Evolutionary conservation across 2,329 filamentous ascomycete genomes (phyloP).

Genomic region (Coniochaeta sp.): DNA sequence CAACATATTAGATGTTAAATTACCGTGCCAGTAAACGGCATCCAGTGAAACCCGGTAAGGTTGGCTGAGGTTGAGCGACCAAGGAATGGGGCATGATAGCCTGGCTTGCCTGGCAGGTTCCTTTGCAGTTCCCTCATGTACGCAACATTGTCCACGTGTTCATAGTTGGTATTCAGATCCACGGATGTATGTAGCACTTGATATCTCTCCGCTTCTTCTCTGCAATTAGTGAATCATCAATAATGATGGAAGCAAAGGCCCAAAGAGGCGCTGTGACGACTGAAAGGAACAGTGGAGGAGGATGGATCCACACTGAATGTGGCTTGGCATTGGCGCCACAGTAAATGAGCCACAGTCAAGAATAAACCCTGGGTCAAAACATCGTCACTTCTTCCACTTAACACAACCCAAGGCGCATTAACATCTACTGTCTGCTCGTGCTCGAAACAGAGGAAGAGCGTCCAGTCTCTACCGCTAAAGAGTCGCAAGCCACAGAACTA

Average conservation of each 20-base stretch:
- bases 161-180: neutral
- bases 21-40: neutral
- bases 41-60: neutral
- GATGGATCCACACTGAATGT: neutral
- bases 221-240: no score
- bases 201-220: no score
- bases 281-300: no score
- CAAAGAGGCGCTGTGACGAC: no score
- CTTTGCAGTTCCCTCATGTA: no score
- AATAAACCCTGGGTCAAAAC: neutral
- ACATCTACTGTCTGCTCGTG: neutral
- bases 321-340: neutral
- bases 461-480: neutral
- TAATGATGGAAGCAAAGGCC: neutral
- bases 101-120: neutral
- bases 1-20: conserved; percentile 50
- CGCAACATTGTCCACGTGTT: neutral
- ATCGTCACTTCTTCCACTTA: neutral
- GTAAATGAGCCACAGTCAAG: neutral
- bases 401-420: neutral
- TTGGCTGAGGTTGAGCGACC: neutral
- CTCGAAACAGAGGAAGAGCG: neutral
- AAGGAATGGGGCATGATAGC: neutral
- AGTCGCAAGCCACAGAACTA: neutral
- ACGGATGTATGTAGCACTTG: neutral